phyloP scores from a whole-genome alignment of 441 rosid genomes.

The Mallotus repandus region DNA sequence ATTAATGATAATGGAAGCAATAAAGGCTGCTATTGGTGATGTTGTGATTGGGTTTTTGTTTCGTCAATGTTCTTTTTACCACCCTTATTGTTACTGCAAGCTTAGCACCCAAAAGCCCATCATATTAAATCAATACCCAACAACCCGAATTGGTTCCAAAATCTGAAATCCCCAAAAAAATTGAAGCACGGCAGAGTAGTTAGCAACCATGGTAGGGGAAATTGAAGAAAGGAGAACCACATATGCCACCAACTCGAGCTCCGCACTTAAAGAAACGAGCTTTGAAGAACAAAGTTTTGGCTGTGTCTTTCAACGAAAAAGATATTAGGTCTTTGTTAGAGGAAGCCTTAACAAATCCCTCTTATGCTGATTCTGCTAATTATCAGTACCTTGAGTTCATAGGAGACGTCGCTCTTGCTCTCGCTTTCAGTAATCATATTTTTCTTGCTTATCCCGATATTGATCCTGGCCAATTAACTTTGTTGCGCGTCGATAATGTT shows the following conservation, averaged over 20 bases:
- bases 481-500: too few relatives aligned
- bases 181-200: background rate
- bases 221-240: slow-evolving; percentile 37
- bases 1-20: slow-evolving; percentile 43
- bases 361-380: slow-evolving; percentile 35
- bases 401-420: slow-evolving; percentile 65
- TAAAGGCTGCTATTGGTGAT: slow-evolving; percentile 71
- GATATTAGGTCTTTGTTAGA: slow-evolving; percentile 78
- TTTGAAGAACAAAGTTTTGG: slow-evolving; percentile 71
- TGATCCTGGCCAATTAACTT: slow-evolving; percentile 52
- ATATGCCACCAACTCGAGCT: slow-evolving; percentile 37
- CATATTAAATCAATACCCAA: background rate
- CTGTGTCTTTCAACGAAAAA: slow-evolving; percentile 75
- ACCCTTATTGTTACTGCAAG: too few relatives aligned
- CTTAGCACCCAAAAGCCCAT: slow-evolving; percentile 4
- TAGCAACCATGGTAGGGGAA: slow-evolving; percentile 37
- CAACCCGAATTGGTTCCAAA: background rate
- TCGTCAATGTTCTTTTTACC: slow-evolving; percentile 71
- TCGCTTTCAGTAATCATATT: slow-evolving; percentile 46
- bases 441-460: slow-evolving; percentile 49
- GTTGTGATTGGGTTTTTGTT: slow-evolving; percentile 66
- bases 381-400: slow-evolving; percentile 79
- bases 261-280: slow-evolving; percentile 69
- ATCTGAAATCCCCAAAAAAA: background rate
- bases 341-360: slow-evolving; percentile 71